Evolutionary conservation across 139 green algal genomes (phyloP), one percentile per base, ranked within the genome.

Genomic region (Pleodorina starrii): DNA sequence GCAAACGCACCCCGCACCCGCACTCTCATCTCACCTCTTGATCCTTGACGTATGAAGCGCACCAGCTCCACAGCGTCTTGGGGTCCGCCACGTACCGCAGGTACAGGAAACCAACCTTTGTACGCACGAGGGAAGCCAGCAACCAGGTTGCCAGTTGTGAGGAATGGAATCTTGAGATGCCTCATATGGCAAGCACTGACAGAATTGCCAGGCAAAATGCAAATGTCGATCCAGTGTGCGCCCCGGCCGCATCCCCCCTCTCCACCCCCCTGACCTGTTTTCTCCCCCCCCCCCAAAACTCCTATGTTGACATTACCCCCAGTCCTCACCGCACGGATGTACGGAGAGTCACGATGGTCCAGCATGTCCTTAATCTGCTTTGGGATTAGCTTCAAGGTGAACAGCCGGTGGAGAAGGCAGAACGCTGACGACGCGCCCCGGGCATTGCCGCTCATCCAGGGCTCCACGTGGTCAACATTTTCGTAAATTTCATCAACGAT

Each of bases 401-500:
- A 96, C 32, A 99, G 93, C 40, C 96, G 93, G 88, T 97, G 95
- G 75, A 99, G 89, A 23, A 99, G 85, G 93, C 97, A 98, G 91
- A 99, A 99, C 1, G 97, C 96, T 1, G 97, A 96, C n/a, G 96
- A 98, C 0, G 97, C 94, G 2, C 98, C 98, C 12, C 97, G 94
- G 0, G 96, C 97, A 80, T 99, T 99, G 72, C 98, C 97, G 86
- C 93, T 97, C 94, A 99, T 97, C 98, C 98, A 99, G 1, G 98
- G 98, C 94, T 99, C 98, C 4, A 99, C 95, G 82, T 99, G 90
- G 21, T 94, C 88, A 19, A 99, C 97, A 6, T 91, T 93, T 38
- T 96, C 90, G 76, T 94, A 97, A 43, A 98, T 96, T 60, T 99
- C 95, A 76, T 99, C 97, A 0, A 99, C 94, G 0, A 99, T 88